Base-by-base conservation (phyloP, 441 rosid species). In the Croton setiger region DNA sequence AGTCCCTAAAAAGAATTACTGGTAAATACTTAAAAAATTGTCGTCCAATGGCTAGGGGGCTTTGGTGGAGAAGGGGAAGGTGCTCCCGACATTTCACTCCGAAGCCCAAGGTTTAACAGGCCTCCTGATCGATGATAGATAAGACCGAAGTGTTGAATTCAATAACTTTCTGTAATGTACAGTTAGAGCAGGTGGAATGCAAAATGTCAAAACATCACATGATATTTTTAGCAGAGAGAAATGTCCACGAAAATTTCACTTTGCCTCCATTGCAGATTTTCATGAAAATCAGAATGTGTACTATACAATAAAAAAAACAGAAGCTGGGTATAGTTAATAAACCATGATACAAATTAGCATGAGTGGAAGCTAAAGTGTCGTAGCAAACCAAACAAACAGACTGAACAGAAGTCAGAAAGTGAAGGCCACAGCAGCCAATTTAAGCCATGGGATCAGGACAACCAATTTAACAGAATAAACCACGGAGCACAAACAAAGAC, bases 391-490 rank as follows among this genome's bases (percentile, higher is more conserved):
- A 37, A 36, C 3, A 27, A 20, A 66, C 27, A 52, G 60, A 37
- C 14, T 15, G 7, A 47, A 47, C 5, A 47, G 15, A 12, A 47
- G 36, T n/a, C 41, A 39, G 9, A 39, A 39, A 39, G 10, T 33
- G 15, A 33, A 49, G n/a, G 36, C 36, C 45, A 36, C 14, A 3
- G 44, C 51, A 8, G 9, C 10, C 7, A 31, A 33, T n/a, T 31
- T 15, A n/a, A 64, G 56, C 10, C 43, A 17, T 17, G 48, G 67
- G n/a, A 33, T 64, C 67, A 17, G 44, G 57, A 49, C 15, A 64
- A 48, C 11, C 5, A 6, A 14, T 13, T 3, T 15, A 9, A 37
- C 2, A 17, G 31, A 48, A n/a, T 61, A 61, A 1, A 37, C 51
- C 49, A 57, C 39, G 14, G 31, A 47, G 17, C 41, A 33, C 18